These are phyloP conservation scores for Linnemannia elongata DNA, from an alignment of 192 early-diverging fungal genomes.

Conservation along the genomic window DNA sequence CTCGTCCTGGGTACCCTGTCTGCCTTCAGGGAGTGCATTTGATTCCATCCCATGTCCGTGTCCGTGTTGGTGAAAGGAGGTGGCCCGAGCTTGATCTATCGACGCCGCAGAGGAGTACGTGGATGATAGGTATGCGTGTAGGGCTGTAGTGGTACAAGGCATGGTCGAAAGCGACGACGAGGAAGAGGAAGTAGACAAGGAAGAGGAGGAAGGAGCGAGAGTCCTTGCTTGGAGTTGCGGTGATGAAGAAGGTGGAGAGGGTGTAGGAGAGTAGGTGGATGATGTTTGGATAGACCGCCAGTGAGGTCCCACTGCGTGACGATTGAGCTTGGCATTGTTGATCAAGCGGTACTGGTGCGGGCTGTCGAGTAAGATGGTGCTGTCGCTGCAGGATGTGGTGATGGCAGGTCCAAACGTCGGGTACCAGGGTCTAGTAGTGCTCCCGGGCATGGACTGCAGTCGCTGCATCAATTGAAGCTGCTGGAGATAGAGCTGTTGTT, in stretches of 20 bases:
- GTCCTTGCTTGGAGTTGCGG: conserved; percentile 24
- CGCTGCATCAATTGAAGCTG: conserved; percentile 38
- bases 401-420: conserved; percentile 50
- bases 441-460: conserved; percentile 26
- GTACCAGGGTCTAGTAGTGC: conserved; percentile 32
- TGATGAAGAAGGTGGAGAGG: conserved; percentile 33
- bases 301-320: conserved; percentile 46
- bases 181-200: neutral
- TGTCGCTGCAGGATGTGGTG: conserved; percentile 51
- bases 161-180: neutral
- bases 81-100: conserved; percentile 47
- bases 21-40: neutral
- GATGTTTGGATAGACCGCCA: conserved; percentile 52
- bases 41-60: conserved; percentile 2
- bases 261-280: conserved; percentile 40
- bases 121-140: conserved; percentile 25
- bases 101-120: conserved; percentile 40
- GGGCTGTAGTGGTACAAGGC: neutral
- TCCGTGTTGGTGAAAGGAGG: conserved; percentile 32
- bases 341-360: conserved; percentile 45
- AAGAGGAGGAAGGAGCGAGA: neutral
- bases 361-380: conserved; percentile 48
- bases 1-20: neutral
- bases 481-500: conserved; percentile 44
- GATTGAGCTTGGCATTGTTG: conserved; percentile 42